These are phyloP conservation scores for Chaetomium olivaceum DNA, from an alignment of 2,329 filamentous ascomycete genomes.

Conservation along the genomic window DNA sequence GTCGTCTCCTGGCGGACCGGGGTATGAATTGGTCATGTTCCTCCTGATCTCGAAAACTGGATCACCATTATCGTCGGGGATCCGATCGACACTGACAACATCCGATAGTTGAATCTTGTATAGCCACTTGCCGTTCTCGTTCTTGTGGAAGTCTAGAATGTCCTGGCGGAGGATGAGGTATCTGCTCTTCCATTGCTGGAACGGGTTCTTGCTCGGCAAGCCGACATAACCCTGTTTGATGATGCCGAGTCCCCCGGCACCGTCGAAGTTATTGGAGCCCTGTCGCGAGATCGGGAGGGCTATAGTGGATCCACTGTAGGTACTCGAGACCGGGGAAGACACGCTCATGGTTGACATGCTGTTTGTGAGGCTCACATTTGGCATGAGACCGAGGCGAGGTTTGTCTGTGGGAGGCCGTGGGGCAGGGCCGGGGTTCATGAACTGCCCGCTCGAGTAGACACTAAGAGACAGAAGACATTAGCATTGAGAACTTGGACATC, in stretches of 20 bases:
- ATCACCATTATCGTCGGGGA: slow-evolving; percentile 72
- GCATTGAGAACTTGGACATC: slow-evolving; percentile 12
- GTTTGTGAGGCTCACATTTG: slow-evolving; percentile 59
- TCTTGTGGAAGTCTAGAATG: slow-evolving; percentile 92
- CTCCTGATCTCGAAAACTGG: slow-evolving; percentile 94
- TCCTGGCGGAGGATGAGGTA: slow-evolving; percentile 91
- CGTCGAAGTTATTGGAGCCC: slow-evolving; percentile 56
- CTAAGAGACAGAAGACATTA: slow-evolving; percentile 39
- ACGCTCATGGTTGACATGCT: slow-evolving; percentile 80
- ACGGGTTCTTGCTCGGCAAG: slow-evolving; percentile 68
- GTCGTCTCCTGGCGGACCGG: slow-evolving; percentile 68
- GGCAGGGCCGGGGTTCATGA: slow-evolving; percentile 96
- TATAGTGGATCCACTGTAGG: slow-evolving; percentile 70
- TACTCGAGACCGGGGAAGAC: slow-evolving; percentile 59
- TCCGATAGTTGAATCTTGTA: slow-evolving; percentile 83
- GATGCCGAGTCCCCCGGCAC: slow-evolving; percentile 67
- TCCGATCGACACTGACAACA: slow-evolving; percentile 85
- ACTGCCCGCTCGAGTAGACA: slow-evolving; percentile 64
- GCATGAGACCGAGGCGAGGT: slow-evolving; percentile 78
- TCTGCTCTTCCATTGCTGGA: slow-evolving; percentile 86
- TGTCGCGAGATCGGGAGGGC: slow-evolving; percentile 68
- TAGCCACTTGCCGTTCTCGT: slow-evolving; percentile 82
- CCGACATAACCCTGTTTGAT: slow-evolving; percentile 67
- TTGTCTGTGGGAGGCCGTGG: slow-evolving; percentile 84
- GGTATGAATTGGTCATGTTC: slow-evolving; percentile 65